These are phyloP conservation scores for Fistulinella cinereoalba DNA, from an alignment of 1,284 basidiomycete genomes.

Conservation along the genomic window DNA sequence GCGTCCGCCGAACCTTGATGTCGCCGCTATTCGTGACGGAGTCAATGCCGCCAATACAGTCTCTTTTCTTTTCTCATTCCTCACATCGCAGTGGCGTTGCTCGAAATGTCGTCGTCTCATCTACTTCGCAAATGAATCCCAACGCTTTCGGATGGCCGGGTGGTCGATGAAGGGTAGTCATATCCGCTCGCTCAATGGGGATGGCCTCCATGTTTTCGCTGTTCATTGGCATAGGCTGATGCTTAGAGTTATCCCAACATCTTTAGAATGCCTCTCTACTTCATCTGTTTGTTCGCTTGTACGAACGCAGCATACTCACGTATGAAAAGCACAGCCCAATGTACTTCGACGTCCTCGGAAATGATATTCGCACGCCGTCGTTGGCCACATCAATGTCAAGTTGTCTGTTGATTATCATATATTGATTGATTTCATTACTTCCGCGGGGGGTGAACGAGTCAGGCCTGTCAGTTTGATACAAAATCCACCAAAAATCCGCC, in stretches of 20 bases:
- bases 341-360: slow-evolving; percentile 14
- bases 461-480: neutral
- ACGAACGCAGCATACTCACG: neutral
- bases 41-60: neutral
- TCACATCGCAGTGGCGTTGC: slow-evolving; percentile 5
- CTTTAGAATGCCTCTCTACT: neutral
- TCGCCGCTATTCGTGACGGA: neutral
- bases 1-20: neutral
- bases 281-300: neutral
- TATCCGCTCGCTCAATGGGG: neutral
- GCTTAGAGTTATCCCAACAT: neutral
- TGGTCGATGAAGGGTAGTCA: no score
- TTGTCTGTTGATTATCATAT: slow-evolving; percentile 2
- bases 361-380: slow-evolving; percentile 1
- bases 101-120: slow-evolving; percentile 2
- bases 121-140: neutral
- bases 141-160: no score
- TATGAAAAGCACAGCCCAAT: neutral
- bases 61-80: slow-evolving; percentile 6
- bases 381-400: neutral
- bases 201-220: neutral
- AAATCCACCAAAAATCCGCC: slow-evolving; percentile 18
- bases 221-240: neutral
- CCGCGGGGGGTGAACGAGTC: slow-evolving; percentile 8
- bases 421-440: neutral